Base-by-base conservation (phyloP, 176 grass and related monocot genomes). In the Triticum timopheevii region DNA sequence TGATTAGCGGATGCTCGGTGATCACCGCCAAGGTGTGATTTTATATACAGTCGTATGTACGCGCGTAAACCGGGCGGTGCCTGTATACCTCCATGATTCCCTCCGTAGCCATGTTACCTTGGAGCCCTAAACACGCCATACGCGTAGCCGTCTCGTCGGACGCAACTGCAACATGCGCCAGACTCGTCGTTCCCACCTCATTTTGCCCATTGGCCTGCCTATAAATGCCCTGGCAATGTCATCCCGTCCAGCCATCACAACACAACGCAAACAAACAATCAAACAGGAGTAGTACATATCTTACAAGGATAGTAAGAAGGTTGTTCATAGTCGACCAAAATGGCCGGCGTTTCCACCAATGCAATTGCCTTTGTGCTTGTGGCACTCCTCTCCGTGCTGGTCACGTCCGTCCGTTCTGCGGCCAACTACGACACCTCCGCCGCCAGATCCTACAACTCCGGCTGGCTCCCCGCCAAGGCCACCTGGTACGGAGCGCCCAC, bases 401-500 rank as follows among this genome's bases (percentile, higher is more conserved):
- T 83, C 80, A 10, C 36, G 1, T 19, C 38, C n/a, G 70, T 16
- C n/a, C 6, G 12, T 45, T 73, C 23, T 15, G 23, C 20, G 1
- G n/a, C 36, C 6, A 54, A 61, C 28, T 68, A 49, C 11, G n/a
- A 3, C 5, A 35, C 27, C 72, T 82, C 88, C 47, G 71, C 11
- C 61, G 81, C 63, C 2, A 80, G 10, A 36, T 36, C 58, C 25
- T 39, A 42, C 50, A 69, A 65, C 74, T 56, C 68, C 68, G 82
- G 56, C 81, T 91, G 89, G 89, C 59, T 80, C n/a, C 59, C 67
- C 0, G 89, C 89, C 15, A 75, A 77, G 54, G 93, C 93, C 24
- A 94, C 93, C 38, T 94, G 93, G 93, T 94, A 94, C 31, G 93
- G 93, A 1, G 71, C 50, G 13, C 90, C 93, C 38, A 85, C 17